Conservation (phyloP, 192 early-diverging fungal genomes). For the Coemansia furcata region DNA sequence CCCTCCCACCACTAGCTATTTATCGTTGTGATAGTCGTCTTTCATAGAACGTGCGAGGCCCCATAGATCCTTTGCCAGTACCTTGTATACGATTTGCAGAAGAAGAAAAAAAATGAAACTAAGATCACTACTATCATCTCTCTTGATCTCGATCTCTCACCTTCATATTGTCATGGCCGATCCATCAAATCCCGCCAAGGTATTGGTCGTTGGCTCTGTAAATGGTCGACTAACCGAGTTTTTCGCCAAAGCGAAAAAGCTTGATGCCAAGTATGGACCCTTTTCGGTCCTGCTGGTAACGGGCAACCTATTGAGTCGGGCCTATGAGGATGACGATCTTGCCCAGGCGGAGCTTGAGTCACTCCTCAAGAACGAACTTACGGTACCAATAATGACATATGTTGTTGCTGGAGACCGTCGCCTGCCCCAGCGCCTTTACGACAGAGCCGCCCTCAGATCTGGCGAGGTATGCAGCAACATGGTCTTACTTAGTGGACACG, state of each 20-base stretch:
- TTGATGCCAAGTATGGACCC: constrained; percentile 81
- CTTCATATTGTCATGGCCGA: background rate
- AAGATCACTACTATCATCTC: background rate
- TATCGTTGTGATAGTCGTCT: background rate
- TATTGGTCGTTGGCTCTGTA: constrained; percentile 70
- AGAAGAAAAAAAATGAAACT: background rate
- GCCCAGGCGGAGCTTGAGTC: constrained; percentile 50
- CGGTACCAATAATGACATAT: constrained; percentile 74
- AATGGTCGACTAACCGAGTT: constrained; percentile 67
- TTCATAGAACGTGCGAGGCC: background rate
- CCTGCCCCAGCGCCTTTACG: constrained; percentile 58
- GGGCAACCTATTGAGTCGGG: constrained; percentile 75
- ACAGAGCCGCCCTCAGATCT: constrained; percentile 51
- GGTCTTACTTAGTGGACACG: constrained; percentile 62
- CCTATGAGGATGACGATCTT: constrained; percentile 19
- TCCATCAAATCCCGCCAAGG: constrained; percentile 16
- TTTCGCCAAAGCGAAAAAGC: constrained; percentile 70
- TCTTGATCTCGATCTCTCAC: background rate
- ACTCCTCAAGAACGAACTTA: constrained; percentile 56
- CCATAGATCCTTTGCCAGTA: background rate
- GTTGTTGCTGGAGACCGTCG: constrained; percentile 64
- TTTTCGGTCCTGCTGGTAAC: constrained; percentile 79
- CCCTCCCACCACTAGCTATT: constrained; percentile 46
- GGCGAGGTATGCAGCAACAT: constrained; percentile 81
- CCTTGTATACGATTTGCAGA: background rate